Base-by-base conservation (phyloP, 2,329 filamentous ascomycete genomes). In the Didymella exigua region DNA sequence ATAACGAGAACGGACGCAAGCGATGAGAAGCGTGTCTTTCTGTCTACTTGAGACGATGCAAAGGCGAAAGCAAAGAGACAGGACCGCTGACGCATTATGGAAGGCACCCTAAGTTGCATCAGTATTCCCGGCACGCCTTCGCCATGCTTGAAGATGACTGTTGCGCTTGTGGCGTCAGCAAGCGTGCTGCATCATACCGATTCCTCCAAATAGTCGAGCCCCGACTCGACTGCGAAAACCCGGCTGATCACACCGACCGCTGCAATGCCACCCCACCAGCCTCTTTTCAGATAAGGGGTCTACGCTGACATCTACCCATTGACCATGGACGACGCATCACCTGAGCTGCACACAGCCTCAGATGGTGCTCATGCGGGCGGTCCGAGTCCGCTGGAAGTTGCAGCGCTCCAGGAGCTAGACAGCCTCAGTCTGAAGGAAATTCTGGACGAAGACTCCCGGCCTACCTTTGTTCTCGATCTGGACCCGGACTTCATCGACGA, bases 381-480 rank as follows among this genome's bases (percentile, higher is more conserved):
- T 16, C 11, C 24, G 37, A 54, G 42, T 18, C 49, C 52, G 3
- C 29, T 64, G 6, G 59, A 66, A 13, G 49, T 58, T 31, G 58
- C 54, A 23, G 60, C 66, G 8, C 37, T 71, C 16, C 48, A 49
- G 5, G 62, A 68, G 24, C 54, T 73, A 14, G 61, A 70, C 30
- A 53, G 52, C 40, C 44, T 70, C 45, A 64, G 60, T 37, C 50
- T 74, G 18, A 54, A 56, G 18, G 70, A 73, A 37, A 58, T 72
- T 9, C 61, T 72, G 26, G 70, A 74, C 41, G 58, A 63, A 38
- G 70, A 74, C 59, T 63, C 61, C 11, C 63, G 71, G 8, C 71
- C 71, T 7, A 71, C 65, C 2, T 72, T 74, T 31, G 47, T 74
- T 9, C 49, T 74, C 6, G 68, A 73, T 45, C 61, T 71, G 14